A percentile compares a stretch with the other conserved stretches of the same genome.
These are phyloP conservation scores for Solanum appendiculatum DNA, from an alignment of 257 asterid species.

Conservation along the genomic window DNA sequence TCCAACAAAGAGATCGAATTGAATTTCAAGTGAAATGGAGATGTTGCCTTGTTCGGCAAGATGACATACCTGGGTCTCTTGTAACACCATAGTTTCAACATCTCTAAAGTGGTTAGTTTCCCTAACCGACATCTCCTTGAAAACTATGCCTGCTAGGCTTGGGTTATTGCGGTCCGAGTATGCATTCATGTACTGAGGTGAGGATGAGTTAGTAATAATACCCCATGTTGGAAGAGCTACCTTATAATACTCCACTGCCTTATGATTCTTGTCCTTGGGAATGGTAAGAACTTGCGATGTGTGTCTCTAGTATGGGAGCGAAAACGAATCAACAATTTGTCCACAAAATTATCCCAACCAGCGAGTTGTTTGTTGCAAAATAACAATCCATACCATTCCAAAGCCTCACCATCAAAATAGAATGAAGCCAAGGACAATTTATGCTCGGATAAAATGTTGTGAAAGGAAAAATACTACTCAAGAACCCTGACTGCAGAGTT, in stretches of 20 bases:
- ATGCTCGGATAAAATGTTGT: no score
- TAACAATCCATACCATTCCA: background rate
- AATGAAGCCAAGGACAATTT: no score
- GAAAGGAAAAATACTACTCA: no score
- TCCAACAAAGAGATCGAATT: no score
- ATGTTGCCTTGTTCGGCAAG: background rate
- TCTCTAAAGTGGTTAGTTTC: background rate
- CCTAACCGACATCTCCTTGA: background rate
- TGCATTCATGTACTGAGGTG: no score
- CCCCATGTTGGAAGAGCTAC: no score
- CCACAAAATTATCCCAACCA: background rate
- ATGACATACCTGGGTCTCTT: background rate
- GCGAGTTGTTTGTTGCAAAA: background rate
- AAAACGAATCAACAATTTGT: background rate
- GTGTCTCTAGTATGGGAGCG: background rate
- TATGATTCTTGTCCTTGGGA: no score
- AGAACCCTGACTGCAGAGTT: no score
- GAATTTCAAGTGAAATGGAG: background rate
- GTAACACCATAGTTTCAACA: background rate
- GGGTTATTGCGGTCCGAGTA: no score
- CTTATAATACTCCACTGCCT: background rate
- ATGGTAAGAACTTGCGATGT: no score
- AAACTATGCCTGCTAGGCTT: background rate
- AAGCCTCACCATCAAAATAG: background rate
- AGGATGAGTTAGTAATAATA: no score